phyloP scores from a whole-genome alignment of 2,329 filamentous ascomycete species.

The Fusarium sp. region DNA sequence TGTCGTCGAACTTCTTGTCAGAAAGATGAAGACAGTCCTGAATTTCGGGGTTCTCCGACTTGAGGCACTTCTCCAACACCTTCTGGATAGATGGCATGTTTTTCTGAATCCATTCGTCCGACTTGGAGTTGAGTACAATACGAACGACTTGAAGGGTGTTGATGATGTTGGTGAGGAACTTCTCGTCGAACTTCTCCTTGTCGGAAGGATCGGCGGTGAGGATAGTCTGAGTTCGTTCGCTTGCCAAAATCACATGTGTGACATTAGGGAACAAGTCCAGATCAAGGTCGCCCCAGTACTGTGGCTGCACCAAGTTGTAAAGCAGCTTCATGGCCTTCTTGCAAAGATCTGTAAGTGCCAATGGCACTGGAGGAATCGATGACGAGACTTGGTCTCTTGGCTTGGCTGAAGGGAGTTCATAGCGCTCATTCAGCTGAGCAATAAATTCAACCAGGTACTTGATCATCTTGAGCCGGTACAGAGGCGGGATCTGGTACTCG shows the following conservation, averaged over 20 bases:
- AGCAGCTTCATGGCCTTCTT: slow-evolving; percentile 86
- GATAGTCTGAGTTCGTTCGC: slow-evolving; percentile 76
- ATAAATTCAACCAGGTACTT: slow-evolving; percentile 98
- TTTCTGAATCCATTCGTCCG: slow-evolving; percentile 88
- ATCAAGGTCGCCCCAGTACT: slow-evolving; percentile 92
- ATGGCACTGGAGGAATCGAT: slow-evolving; percentile 58
- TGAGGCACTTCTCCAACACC: slow-evolving; percentile 87
- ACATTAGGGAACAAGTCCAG: slow-evolving; percentile 92
- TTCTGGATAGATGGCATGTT: slow-evolving; percentile 84
- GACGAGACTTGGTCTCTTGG: slow-evolving; percentile 64
- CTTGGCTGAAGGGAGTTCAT: slow-evolving; percentile 77
- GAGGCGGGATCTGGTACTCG: slow-evolving; percentile 75
- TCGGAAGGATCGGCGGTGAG: slow-evolving; percentile 69
- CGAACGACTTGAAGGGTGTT: slow-evolving; percentile 94
- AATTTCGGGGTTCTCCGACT: slow-evolving; percentile 88
- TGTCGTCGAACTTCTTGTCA: slow-evolving; percentile 76
- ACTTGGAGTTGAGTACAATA: slow-evolving; percentile 86
- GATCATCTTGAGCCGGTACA: slow-evolving; percentile 81
- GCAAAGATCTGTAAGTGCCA: slow-evolving; percentile 79
- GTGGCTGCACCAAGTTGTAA: slow-evolving; percentile 83
- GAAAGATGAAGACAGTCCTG: slow-evolving; percentile 89
- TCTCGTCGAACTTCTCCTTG: slow-evolving; percentile 81
- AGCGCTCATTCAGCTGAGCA: slow-evolving; percentile 87
- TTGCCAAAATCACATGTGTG: slow-evolving; percentile 84
- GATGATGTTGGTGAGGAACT: slow-evolving; percentile 87